Percentiles rank a stretch among this genome's conserved stretches.
Conservation (phyloP, 805 yeast genomes). For the Yarrowia keelungensis region DNA sequence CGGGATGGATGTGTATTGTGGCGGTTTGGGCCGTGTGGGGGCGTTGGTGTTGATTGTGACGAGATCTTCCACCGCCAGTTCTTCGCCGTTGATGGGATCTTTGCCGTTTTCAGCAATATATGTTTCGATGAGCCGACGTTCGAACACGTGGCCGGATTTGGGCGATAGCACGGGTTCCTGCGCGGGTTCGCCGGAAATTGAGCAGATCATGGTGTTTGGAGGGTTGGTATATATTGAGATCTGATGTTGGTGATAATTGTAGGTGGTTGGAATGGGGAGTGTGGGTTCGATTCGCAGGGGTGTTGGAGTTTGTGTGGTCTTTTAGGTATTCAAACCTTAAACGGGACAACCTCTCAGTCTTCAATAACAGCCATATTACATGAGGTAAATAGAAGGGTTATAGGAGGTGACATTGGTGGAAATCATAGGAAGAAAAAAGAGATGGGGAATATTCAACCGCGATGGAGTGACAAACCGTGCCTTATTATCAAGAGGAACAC, state of each 20-base stretch:
- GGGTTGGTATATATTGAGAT: not conserved
- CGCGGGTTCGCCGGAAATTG: conserved; percentile 74
- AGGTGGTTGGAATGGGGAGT: not conserved
- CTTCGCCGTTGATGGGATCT: conserved; percentile 79
- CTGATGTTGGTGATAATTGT: conserved; percentile 9
- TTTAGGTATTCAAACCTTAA: not conserved
- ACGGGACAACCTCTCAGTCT: not conserved
- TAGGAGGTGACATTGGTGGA: not conserved
- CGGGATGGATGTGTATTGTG: conserved; percentile 73
- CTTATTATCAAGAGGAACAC: no score
- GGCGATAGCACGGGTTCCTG: conserved; percentile 74
- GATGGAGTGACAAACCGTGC: no score
- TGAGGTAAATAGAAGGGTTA: conserved; percentile 15
- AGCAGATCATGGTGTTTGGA: conserved; percentile 41
- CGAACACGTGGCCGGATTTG: conserved; percentile 73
- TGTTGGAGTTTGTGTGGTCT: not conserved
- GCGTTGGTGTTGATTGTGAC: conserved; percentile 52
- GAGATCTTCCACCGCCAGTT: conserved; percentile 64
- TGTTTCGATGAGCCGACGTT: conserved; percentile 62
- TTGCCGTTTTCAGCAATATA: conserved; percentile 69
- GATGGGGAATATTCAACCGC: no score
- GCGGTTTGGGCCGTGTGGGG: conserved; percentile 47
- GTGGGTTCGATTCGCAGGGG: conserved; percentile 3
- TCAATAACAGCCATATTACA: not conserved
- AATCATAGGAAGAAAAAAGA: no score